phyloP scores from a whole-genome alignment of 257 asterid genomes.

The Ligustrum vulgare region DNA sequence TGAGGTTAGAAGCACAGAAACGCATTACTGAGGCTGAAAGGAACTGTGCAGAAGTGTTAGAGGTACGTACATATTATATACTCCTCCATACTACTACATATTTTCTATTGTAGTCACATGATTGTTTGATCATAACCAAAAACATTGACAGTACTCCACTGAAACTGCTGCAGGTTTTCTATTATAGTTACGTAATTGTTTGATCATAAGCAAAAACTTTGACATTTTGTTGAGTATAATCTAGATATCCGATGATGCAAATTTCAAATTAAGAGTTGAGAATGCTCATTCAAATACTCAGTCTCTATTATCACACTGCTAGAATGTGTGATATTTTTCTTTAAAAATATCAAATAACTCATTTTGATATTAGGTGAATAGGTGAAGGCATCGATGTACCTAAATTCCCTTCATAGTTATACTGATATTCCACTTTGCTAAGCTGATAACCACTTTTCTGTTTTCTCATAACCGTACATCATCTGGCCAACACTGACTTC shows the following conservation, averaged over 20 bases:
- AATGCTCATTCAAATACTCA: not conserved
- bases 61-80: conserved; percentile 51
- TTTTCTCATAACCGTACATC: not conserved
- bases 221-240: not conserved
- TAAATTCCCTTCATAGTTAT: not conserved
- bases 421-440: not conserved
- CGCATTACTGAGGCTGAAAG: conserved; percentile 82
- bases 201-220: not conserved
- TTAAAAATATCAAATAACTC: not conserved
- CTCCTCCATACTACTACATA: conserved; percentile 13
- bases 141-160: conserved; percentile 3
- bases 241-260: not conserved
- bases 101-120: conserved; percentile 15
- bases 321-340: not conserved
- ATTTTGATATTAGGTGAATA: not conserved
- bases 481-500: not conserved
- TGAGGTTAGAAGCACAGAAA: conserved; percentile 81
- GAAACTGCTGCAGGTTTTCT: conserved; percentile 18
- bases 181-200: conserved; percentile 1
- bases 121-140: conserved; percentile 8
- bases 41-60: conserved; percentile 67
- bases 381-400: not conserved
- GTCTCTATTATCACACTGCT: not conserved
- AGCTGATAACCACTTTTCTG: not conserved
- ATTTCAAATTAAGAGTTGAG: not conserved